A percentile compares a stretch with the other conserved stretches of the same genome.
Evolutionary conservation across 495 filamentous ascomycete genomes (phyloP).

Genomic region (Penicillium taxi): DNA sequence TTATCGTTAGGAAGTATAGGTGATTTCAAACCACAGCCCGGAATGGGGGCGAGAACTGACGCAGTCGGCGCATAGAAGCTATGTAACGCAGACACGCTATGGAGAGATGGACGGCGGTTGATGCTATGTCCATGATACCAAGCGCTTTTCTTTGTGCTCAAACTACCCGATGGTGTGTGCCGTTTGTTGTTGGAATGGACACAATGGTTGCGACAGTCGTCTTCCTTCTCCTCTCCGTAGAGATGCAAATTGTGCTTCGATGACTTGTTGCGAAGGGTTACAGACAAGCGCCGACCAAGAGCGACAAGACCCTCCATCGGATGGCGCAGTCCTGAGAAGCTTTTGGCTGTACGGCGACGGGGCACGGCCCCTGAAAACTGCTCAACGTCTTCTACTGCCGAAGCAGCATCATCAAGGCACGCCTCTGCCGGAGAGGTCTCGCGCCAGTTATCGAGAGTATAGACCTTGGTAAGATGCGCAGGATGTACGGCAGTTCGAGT

Average conservation of each 20-base stretch:
- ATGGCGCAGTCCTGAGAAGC: slow-evolving; percentile 41
- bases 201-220: slow-evolving; percentile 10
- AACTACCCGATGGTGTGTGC: slow-evolving; percentile 14
- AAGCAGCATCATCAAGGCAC: slow-evolving; percentile 15
- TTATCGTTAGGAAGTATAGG: slow-evolving; percentile 33
- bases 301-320: slow-evolving; percentile 40
- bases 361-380: slow-evolving; percentile 28
- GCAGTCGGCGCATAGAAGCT: slow-evolving; percentile 31
- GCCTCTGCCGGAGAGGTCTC: slow-evolving; percentile 22
- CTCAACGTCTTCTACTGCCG: slow-evolving; percentile 32
- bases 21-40: slow-evolving; percentile 32
- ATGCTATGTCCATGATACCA: slow-evolving; percentile 26
- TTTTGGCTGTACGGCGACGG: slow-evolving; percentile 35
- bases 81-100: slow-evolving; percentile 34
- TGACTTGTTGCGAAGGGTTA: slow-evolving; percentile 37
- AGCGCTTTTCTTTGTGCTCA: slow-evolving; percentile 14
- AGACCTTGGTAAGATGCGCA: slow-evolving; percentile 13
- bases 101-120: slow-evolving; percentile 34
- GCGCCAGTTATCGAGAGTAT: slow-evolving; percentile 22
- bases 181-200: slow-evolving; percentile 13
- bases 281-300: slow-evolving; percentile 38
- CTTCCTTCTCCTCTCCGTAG: slow-evolving; percentile 11
- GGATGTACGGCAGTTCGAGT: slow-evolving; percentile 27
- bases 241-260: slow-evolving; percentile 25
- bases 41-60: slow-evolving; percentile 25